Conservation (phyloP, 139 green algal genomes). For the Gonium pectorale region DNA sequence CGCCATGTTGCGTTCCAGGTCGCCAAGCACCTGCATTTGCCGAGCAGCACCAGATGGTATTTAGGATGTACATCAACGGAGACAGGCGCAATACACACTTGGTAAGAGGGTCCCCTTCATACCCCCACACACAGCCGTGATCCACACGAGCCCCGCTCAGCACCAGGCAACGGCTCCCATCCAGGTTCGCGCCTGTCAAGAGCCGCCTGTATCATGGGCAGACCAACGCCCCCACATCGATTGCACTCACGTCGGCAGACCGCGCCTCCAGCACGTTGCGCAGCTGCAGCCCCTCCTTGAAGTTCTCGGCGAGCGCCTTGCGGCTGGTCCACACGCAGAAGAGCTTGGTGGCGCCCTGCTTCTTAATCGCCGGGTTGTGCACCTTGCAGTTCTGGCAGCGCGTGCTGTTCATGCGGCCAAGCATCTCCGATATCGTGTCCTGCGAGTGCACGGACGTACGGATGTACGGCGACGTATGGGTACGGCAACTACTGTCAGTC, state of each 20-base stretch:
- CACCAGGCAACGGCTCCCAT: too few relatives aligned
- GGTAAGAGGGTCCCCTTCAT: too few relatives aligned
- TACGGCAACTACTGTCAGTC: too few relatives aligned
- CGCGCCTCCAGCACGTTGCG: conserved; percentile 32
- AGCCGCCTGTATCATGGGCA: background rate
- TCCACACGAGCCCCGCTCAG: too few relatives aligned
- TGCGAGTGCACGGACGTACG: too few relatives aligned
- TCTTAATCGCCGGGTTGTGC: conserved; percentile 62
- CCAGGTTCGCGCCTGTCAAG: too few relatives aligned
- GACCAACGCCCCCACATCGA: background rate
- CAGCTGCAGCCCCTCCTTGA: conserved; percentile 44
- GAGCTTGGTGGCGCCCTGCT: conserved; percentile 63
- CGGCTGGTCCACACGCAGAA: conserved; percentile 62
- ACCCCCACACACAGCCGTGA: too few relatives aligned
- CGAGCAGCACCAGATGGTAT: too few relatives aligned
- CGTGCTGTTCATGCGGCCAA: conserved; percentile 42
- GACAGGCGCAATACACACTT: too few relatives aligned
- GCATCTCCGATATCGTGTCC: conserved; percentile 77
- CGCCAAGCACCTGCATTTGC: background rate
- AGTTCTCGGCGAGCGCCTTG: conserved; percentile 63
- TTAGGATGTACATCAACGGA: too few relatives aligned
- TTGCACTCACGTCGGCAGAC: background rate
- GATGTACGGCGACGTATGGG: too few relatives aligned
- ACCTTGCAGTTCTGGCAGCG: conserved; percentile 90
- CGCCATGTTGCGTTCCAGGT: conserved; percentile 5